A percentile compares a stretch with the other conserved stretches of the same genome.
These are phyloP conservation scores for Fusarium incarnatum DNA, from an alignment of 2,329 filamentous ascomycete species.

Conservation along the genomic window DNA sequence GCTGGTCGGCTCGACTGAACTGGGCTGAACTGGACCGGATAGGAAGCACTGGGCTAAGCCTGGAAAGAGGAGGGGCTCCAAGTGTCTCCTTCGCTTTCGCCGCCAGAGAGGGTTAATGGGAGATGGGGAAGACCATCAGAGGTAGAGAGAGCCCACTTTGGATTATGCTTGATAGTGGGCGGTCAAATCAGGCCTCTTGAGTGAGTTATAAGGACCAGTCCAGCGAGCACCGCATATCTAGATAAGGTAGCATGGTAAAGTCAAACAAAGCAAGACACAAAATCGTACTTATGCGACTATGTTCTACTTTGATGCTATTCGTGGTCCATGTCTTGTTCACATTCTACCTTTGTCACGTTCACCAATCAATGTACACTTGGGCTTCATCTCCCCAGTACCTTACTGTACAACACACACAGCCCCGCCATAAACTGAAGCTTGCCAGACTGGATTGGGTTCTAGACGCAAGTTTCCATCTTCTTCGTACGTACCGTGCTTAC, in stretches of 20 bases:
- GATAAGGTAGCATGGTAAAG: not conserved
- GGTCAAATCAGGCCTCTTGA: conserved; percentile 24
- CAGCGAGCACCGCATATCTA: not conserved
- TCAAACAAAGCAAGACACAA: not conserved
- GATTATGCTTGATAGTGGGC: conserved; percentile 12
- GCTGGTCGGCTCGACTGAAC: conserved; percentile 10
- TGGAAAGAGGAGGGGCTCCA: not conserved
- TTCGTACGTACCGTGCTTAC: conserved; percentile 14
- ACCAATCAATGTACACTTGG: not conserved
- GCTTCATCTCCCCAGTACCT: conserved; percentile 11
- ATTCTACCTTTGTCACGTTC: not conserved
- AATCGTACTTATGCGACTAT: not conserved
- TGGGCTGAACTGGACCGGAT: conserved; percentile 34
- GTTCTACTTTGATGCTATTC: not conserved
- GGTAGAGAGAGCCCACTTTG: conserved; percentile 25
- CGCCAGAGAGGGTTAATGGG: conserved; percentile 22
- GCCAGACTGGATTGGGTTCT: conserved; percentile 10
- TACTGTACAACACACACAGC: conserved; percentile 14
- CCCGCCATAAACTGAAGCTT: conserved; percentile 6
- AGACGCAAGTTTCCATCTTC: conserved; percentile 1
- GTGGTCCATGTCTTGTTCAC: not conserved
- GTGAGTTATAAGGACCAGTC: conserved; percentile 12
- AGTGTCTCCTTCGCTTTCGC: conserved; percentile 16
- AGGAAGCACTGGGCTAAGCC: conserved; percentile 1
- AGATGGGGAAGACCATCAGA: conserved; percentile 19